A percentile compares a stretch with the other conserved stretches of the same genome.
Conservation (phyloP, 2,329 filamentous ascomycete species). For the Scopulariopsis brevicaulis region DNA sequence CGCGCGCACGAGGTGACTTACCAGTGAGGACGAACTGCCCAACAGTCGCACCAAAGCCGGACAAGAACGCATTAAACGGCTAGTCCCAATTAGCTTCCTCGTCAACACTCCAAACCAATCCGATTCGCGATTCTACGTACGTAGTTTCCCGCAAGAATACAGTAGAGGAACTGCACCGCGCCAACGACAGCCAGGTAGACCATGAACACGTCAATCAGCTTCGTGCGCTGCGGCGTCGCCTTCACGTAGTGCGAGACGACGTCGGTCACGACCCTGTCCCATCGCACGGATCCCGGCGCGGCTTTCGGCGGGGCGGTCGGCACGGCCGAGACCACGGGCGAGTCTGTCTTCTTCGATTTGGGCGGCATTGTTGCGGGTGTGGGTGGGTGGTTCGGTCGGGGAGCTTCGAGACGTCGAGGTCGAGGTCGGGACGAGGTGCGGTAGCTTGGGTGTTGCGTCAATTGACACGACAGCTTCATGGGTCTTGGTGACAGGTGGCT, state of each 20-base stretch:
- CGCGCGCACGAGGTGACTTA: slow-evolving; percentile 19
- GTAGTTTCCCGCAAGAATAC: slow-evolving; percentile 84
- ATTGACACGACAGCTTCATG: slow-evolving; percentile 23
- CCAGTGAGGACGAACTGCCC: slow-evolving; percentile 96
- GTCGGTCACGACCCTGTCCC: slow-evolving; percentile 52
- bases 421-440: slow-evolving; percentile 5
- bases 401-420: slow-evolving; percentile 4
- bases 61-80: slow-evolving; percentile 98
- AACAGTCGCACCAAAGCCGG: slow-evolving; percentile 87
- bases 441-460: slow-evolving; percentile 8
- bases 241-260: slow-evolving; percentile 70
- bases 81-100: slow-evolving; percentile 24
- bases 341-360: slow-evolving; percentile 29
- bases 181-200: slow-evolving; percentile 76
- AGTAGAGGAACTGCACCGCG: slow-evolving; percentile 88
- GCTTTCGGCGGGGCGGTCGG: slow-evolving; percentile 12
- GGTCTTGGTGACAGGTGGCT: slow-evolving; percentile 5
- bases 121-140: slow-evolving; percentile 42
- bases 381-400: slow-evolving; percentile 3
- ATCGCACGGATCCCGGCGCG: slow-evolving; percentile 20
- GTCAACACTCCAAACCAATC: not conserved
- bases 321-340: slow-evolving; percentile 12
- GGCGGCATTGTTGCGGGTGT: slow-evolving; percentile 30
- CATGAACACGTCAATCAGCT: slow-evolving; percentile 88
- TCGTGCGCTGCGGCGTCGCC: slow-evolving; percentile 78